These are phyloP conservation scores for Coemansia biformis DNA, from an alignment of 192 early-diverging fungal genomes.

Conservation along the genomic window DNA sequence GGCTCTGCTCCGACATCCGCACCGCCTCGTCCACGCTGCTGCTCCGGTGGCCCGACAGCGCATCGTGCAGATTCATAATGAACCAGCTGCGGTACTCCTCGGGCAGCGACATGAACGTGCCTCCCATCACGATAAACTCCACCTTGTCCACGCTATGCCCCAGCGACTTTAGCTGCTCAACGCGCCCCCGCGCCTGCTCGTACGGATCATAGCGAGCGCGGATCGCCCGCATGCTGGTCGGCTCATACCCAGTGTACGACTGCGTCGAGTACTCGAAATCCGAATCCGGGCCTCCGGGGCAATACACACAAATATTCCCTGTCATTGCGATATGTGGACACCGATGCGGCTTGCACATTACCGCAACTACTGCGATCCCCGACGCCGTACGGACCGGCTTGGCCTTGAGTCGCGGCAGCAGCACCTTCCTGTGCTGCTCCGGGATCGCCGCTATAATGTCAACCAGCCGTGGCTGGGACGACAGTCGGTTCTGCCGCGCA, in stretches of 20 bases:
- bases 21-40: slow-evolving; percentile 97
- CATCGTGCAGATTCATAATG: slow-evolving; percentile 93
- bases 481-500: slow-evolving; percentile 67
- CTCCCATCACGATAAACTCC: slow-evolving; percentile 99
- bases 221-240: slow-evolving; percentile 98
- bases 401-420: slow-evolving; percentile 84
- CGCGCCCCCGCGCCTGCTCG: slow-evolving; percentile 88
- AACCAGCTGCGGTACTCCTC: slow-evolving; percentile 99
- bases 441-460: slow-evolving; percentile 99
- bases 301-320: slow-evolving; percentile 97
- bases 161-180: slow-evolving; percentile 88
- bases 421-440: slow-evolving; percentile 76
- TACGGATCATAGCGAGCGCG: slow-evolving; percentile 96
- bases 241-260: slow-evolving; percentile 99
- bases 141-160: slow-evolving; percentile 98
- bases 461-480: slow-evolving; percentile 86
- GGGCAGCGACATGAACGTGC: slow-evolving; percentile 95
- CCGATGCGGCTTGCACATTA: slow-evolving; percentile 73
- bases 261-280: slow-evolving; percentile 99
- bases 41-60: slow-evolving; percentile 86
- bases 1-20: slow-evolving; percentile 90
- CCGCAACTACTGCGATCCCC: slow-evolving; percentile 45
- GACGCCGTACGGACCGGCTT: slow-evolving; percentile 94
- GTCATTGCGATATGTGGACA: slow-evolving; percentile 99
- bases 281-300: slow-evolving; percentile 97